These are phyloP conservation scores for Triticum timopheevii DNA, from an alignment of 176 grass and related monocot species.

Conservation along the genomic window DNA sequence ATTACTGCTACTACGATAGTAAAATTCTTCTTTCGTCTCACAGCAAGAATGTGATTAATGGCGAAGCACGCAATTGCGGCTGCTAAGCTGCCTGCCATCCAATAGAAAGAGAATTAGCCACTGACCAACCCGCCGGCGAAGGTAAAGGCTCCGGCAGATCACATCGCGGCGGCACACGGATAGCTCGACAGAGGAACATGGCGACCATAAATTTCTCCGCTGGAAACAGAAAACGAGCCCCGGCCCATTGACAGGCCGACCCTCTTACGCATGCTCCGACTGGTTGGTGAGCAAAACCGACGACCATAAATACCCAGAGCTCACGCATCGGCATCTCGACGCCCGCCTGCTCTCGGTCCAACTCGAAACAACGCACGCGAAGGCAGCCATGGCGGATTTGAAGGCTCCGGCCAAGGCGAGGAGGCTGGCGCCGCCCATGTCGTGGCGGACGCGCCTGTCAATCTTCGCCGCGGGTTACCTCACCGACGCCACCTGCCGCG, in stretches of 20 bases:
- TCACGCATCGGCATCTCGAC: neutral
- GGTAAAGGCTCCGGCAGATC: neutral
- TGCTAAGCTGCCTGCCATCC: neutral
- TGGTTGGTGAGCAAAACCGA: neutral
- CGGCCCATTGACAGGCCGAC: neutral
- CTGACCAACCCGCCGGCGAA: neutral
- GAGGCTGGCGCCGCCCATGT: conserved; percentile 49
- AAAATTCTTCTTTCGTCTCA: neutral
- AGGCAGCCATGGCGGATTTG: neutral
- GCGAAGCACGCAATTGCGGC: neutral
- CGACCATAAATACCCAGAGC: neutral
- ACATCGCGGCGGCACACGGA: neutral
- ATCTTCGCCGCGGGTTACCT: conserved; percentile 21
- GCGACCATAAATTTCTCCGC: neutral
- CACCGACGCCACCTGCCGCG: conserved; percentile 49
- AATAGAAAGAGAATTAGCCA: neutral
- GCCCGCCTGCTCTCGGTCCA: neutral
- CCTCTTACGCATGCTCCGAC: neutral
- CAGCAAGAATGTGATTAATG: neutral
- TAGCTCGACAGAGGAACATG: neutral
- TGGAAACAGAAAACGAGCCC: neutral
- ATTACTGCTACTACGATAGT: too few relatives aligned
- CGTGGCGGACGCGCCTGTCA: conserved; percentile 46
- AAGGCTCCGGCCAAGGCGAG: neutral
- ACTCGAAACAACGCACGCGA: neutral